A percentile compares a stretch with the other conserved stretches of the same genome.
phyloP scores from a whole-genome alignment of 2,329 filamentous ascomycete genomes.

The Alternaria infectoria region DNA sequence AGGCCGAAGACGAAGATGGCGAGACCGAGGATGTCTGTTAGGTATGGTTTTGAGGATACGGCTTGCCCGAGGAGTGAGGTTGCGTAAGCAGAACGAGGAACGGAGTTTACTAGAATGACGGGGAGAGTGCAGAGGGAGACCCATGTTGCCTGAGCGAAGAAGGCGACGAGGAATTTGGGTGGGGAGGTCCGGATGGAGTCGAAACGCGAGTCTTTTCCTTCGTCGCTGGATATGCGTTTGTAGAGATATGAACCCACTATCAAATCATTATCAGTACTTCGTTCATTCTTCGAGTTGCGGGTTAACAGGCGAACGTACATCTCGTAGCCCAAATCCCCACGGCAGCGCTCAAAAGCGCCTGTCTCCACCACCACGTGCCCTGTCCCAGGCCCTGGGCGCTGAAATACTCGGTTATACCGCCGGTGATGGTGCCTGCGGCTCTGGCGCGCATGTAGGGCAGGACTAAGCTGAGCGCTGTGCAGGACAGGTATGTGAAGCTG shows the following conservation, averaged over 20 bases:
- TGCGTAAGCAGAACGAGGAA: constrained; percentile 60
- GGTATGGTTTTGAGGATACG: constrained; percentile 47
- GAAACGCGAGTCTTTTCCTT: constrained; percentile 67
- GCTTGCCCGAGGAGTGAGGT: constrained; percentile 53
- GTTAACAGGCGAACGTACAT: constrained; percentile 49
- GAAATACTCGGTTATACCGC: constrained; percentile 42
- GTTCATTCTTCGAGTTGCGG: too few species aligned
- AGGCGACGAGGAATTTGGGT: constrained; percentile 61
- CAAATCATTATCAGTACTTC: too few species aligned
- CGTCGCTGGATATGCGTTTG: constrained; percentile 60
- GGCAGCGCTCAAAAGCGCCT: constrained; percentile 60
- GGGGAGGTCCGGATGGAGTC: constrained; percentile 60
- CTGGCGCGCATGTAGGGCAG: constrained; percentile 65
- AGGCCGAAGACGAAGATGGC: constrained; percentile 66
- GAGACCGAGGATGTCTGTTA: constrained; percentile 65
- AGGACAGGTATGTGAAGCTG: constrained; percentile 69
- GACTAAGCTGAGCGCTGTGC: constrained; percentile 66
- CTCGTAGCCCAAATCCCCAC: constrained; percentile 68
- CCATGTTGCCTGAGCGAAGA: constrained; percentile 70
- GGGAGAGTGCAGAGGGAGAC: constrained; percentile 71
- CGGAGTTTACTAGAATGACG: constrained; percentile 67
- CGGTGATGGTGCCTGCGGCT: constrained; percentile 54
- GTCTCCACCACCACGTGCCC: constrained; percentile 64
- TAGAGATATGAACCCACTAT: constrained; percentile 69
- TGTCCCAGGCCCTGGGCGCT: constrained; percentile 32